These are phyloP conservation scores for Macrophomina pseudophaseolina DNA, from an alignment of 2,329 filamentous ascomycete genomes.

Conservation along the genomic window DNA sequence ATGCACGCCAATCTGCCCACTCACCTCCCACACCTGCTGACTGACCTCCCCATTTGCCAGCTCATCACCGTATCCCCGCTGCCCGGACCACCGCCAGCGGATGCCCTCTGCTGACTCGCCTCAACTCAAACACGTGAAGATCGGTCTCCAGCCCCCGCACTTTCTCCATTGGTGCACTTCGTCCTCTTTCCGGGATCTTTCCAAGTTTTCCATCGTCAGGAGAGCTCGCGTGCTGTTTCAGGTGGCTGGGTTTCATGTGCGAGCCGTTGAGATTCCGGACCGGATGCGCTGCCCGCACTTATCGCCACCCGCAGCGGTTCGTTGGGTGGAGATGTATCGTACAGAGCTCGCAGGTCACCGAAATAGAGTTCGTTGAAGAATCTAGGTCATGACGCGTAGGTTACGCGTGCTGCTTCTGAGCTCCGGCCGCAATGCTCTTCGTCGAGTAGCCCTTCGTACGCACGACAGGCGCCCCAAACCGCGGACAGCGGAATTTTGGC, in stretches of 20 bases:
- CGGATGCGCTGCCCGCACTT: too few relatives aligned
- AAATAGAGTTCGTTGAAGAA: too few relatives aligned
- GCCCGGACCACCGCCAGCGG: background rate
- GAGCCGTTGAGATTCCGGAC: too few relatives aligned
- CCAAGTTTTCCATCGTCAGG: background rate
- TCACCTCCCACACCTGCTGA: background rate
- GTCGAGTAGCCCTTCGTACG: too few relatives aligned
- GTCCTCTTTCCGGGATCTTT: background rate
- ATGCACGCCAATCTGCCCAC: background rate
- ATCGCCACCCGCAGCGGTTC: background rate
- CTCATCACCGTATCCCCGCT: background rate
- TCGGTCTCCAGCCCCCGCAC: background rate
- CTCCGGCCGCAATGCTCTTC: too few relatives aligned
- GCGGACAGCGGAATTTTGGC: too few relatives aligned
- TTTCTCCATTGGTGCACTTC: background rate
- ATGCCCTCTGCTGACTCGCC: background rate
- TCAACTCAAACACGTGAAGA: background rate
- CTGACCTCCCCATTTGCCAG: conserved; percentile 7
- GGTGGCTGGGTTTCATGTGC: background rate
- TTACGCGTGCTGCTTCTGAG: too few relatives aligned
- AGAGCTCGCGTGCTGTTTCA: background rate
- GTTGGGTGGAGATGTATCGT: too few relatives aligned
- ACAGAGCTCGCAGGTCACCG: too few relatives aligned
- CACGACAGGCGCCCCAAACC: too few relatives aligned
- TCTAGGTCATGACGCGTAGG: too few relatives aligned